Conservation (phyloP, 2,329 filamentous ascomycete species). For the Colletotrichum melonis region DNA sequence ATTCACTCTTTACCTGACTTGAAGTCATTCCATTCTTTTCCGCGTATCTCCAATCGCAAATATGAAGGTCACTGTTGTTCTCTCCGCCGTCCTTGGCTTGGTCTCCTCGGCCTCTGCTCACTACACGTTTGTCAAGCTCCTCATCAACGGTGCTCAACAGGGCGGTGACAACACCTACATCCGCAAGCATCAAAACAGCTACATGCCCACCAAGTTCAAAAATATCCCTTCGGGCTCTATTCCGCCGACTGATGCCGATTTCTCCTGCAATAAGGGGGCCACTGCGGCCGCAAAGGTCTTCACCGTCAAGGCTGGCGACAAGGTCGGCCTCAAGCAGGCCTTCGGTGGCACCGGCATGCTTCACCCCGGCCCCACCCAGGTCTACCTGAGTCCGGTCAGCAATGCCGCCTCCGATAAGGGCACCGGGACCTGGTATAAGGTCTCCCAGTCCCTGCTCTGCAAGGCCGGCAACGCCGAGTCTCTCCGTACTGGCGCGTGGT, state of each 20-base stretch:
- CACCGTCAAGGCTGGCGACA: conserved; percentile 35
- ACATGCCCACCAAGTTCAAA: conserved; percentile 37
- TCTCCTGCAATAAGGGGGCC: conserved; percentile 32
- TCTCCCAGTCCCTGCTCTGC: conserved; percentile 36
- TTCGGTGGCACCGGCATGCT: conserved; percentile 35
- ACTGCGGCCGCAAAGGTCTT: conserved; percentile 21
- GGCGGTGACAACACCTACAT: conserved; percentile 38
- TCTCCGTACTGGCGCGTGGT: conserved; percentile 30
- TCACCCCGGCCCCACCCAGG: conserved; percentile 37
- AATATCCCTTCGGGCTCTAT: conserved; percentile 29
- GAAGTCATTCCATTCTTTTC: conserved; percentile 28
- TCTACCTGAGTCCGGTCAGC: conserved; percentile 36
- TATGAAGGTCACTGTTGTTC: conserved; percentile 23
- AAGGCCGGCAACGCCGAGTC: conserved; percentile 28
- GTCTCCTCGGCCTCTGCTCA: conserved; percentile 32
- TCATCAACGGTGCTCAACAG: conserved; percentile 37
- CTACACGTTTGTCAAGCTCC: conserved; percentile 41
- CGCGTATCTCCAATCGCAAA: not conserved
- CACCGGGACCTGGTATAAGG: conserved; percentile 43
- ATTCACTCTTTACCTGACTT: conserved; percentile 13
- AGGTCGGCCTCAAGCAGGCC: conserved; percentile 33
- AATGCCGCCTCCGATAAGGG: conserved; percentile 36
- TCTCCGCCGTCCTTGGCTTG: conserved; percentile 28
- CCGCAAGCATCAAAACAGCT: conserved; percentile 34
- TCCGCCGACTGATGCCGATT: conserved; percentile 23